Evolutionary conservation across 1,284 basidiomycete genomes (phyloP), one percentile per base, ranked within the genome.

Genomic region (Marasmius fiardii): DNA sequence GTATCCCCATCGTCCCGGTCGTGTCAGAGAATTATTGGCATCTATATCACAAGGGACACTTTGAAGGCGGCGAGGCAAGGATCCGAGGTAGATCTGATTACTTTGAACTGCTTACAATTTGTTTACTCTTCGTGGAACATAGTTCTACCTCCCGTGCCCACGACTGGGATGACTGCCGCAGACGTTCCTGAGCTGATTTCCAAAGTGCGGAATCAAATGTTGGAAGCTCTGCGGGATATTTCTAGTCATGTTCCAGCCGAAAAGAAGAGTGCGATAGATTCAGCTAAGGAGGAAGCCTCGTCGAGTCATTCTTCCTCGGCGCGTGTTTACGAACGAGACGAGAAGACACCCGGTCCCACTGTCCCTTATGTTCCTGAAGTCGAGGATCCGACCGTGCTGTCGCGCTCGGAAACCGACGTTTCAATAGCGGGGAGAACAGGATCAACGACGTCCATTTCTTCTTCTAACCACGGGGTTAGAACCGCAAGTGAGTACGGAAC

Each of bases 21-120:
- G 89, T 99, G 0, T 89, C 88, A 62, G 95, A 99, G 73, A 98
- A 98, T 72, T 98, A 98, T 70, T 90, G 91, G 82, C 76, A 83
- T 58, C 65, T 96, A 56, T 97, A 96, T 71, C 85, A 83, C 58
- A 80, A 85, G 63, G 87, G 86, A 48, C 76, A 90, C 14, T 93
- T 98, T 64, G 87, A 90, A 41, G 72, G 77, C 31, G 96, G 95
- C 0, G 80, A 78, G 20, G 76, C 98, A 58, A 90, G 83, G 67
- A 79, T 98, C 61, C 85, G 84, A 80, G 91, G 95, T 95, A 63
- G 28, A 31, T 31, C 10, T 63, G 86, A 69, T 34, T 8, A 44
- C 54, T 14, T 52, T 31, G 20, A 34, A 18, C 45, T 45, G 5
- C 28, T 52, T 43, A 18, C 47, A 34, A n/a, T n/a, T n/a, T n/a